Evolutionary conservation across 345 rosid species (phyloP), one percentile per base, ranked within the genome.

Genomic region (Kernera saxatilis): DNA sequence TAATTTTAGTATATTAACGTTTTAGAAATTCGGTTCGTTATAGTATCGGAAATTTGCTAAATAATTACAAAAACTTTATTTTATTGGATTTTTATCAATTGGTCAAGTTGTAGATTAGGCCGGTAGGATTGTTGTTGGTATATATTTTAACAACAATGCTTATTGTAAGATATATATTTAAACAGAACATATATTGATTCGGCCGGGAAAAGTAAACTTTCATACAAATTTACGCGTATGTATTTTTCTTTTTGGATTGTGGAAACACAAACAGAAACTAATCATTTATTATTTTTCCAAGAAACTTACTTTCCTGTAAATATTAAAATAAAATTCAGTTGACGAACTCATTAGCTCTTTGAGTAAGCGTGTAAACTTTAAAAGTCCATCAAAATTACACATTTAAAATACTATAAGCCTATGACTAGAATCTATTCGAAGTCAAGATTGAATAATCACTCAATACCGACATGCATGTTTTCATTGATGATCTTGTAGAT

Each of bases 201-300:
- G 27, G 26, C 19, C 4, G 0, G 11, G 35, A 32, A 63, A 51
- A 15, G 71, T 53, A 63, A 63, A 44, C 37, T 45, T 72, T 46
- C 71, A 55, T 56, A 43, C 49, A 32, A 23, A 61, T 22, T 61
- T 21, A 22, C 62, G 29, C 32, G 68, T 60, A 54, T 60, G 25
- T 26, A 8, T 36, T n/a, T 49, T 27, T 36, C 8, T 0, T 52
- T 26, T 67, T 18, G 19, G 14, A 12, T 26, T 26, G 51, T 9
- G 23, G 33, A 15, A 50, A 23, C 13, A 10, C n/a, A 35, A 35
- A n/a, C 12, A 12, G 3, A 22, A 13, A 5, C 35, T 18, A 37
- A 52, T 39, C 18, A 12, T 7, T 8, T 3, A 25, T 25, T n/a
- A 1, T 35, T 12, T 51, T 51, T 12, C 60, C 51, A 26, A 11